Evolutionary conservation across 805 yeast genomes (phyloP).

Genomic region (Wickerhamomyces chambardii): DNA sequence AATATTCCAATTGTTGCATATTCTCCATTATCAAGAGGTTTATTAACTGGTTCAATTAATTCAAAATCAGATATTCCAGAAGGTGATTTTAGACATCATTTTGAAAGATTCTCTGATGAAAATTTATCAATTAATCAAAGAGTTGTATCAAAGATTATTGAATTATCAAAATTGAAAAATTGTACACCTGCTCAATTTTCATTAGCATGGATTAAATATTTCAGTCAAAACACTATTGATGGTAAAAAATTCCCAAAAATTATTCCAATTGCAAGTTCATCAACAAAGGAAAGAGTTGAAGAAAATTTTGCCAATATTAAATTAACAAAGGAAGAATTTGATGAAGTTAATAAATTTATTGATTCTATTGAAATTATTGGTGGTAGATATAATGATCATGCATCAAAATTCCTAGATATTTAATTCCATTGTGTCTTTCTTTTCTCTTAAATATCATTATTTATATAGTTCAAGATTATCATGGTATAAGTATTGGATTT

Average conservation of each 20-base stretch:
- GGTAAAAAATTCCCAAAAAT: conserved; percentile 37
- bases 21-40: conserved; percentile 78
- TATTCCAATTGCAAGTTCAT: conserved; percentile 77
- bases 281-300: conserved; percentile 46
- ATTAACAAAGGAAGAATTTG: conserved; percentile 49
- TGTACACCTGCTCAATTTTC: conserved; percentile 60
- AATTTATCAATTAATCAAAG: conserved; percentile 42
- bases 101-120: conserved; percentile 55
- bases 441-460: too few relatives aligned
- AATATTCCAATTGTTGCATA: conserved; percentile 67
- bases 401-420: conserved; percentile 5
- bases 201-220: conserved; percentile 52
- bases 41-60: conserved; percentile 55
- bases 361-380: conserved; percentile 41
- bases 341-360: conserved; percentile 38
- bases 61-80: conserved; percentile 37
- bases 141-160: conserved; percentile 38
- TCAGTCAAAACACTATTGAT: conserved; percentile 16
- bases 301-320: conserved; percentile 44
- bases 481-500: too few relatives aligned
- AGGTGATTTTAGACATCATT: conserved; percentile 41
- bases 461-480: too few relatives aligned
- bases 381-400: conserved; percentile 36
- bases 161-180: conserved; percentile 35
- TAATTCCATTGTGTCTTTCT: background rate